Conservation (phyloP, 78 protist genomes). For the Speleostelium caveatum region DNA sequence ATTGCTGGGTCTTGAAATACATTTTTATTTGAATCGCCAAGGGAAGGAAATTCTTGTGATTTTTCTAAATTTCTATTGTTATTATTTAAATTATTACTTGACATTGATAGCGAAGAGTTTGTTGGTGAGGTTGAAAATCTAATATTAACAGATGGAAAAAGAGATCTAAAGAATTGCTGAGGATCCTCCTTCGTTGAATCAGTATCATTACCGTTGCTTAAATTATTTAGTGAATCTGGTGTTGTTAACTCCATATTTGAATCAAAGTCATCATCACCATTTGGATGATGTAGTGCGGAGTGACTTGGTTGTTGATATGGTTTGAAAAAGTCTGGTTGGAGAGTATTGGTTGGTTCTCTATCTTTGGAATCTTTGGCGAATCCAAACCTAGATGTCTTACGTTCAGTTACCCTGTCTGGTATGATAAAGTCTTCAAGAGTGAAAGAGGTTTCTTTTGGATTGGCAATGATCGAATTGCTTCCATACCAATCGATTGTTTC, state of each 20-base stretch:
- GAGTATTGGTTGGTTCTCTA: neutral
- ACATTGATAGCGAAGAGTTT: neutral
- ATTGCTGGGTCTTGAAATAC: conserved; percentile 52
- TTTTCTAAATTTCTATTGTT: conserved; percentile 7
- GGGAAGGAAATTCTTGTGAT: neutral
- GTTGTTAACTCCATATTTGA: neutral
- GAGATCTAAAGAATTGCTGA: conserved; percentile 67
- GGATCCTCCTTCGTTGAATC: conserved; percentile 22
- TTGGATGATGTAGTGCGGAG: conserved; percentile 31
- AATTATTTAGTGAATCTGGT: neutral
- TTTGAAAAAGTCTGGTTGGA: conserved; percentile 49
- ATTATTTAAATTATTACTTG: conserved; percentile 1
- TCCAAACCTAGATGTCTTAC: conserved; percentile 44
- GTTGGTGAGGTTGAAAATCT: conserved; percentile 32
- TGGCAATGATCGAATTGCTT: no score
- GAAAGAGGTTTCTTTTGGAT: no score
- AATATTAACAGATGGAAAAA: conserved; percentile 72
- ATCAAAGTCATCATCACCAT: conserved; percentile 9
- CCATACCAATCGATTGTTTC: no score
- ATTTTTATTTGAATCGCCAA: neutral
- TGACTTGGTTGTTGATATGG: neutral
- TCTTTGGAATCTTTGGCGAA: conserved; percentile 46
- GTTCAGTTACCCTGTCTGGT: no score
- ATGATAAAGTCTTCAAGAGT: conserved; percentile 5
- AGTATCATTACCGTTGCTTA: neutral